phyloP scores from a whole-genome alignment of 352 stramenopile genomes.

The Phytophthora foliorum region DNA sequence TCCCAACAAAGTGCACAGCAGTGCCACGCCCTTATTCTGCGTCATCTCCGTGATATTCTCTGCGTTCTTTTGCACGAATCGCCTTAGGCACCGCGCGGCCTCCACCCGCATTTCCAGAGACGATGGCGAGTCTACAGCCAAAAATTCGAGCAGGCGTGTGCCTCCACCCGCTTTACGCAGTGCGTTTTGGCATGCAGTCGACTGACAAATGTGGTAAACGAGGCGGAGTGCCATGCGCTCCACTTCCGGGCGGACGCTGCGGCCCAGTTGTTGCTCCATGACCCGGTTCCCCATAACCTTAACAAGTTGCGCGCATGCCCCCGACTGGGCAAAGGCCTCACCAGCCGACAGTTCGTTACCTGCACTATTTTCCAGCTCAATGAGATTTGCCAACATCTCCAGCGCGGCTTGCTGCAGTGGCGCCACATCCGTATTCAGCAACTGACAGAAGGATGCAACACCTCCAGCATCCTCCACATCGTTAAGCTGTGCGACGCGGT shows the following conservation, averaged over 20 bases:
- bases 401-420: constrained; percentile 66
- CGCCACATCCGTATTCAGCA: constrained; percentile 65
- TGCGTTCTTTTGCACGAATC: constrained; percentile 77
- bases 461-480: constrained; percentile 86
- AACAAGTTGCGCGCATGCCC: constrained; percentile 62
- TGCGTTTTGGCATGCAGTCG: constrained; percentile 67
- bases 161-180: constrained; percentile 70
- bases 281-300: constrained; percentile 70
- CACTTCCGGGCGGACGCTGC: constrained; percentile 57
- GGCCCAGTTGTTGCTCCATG: constrained; percentile 63
- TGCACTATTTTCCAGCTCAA: constrained; percentile 78
- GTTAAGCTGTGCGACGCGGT: constrained; percentile 86
- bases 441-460: constrained; percentile 73
- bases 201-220: constrained; percentile 82
- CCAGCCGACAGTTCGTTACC: constrained; percentile 72
- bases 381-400: constrained; percentile 81
- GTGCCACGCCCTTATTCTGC: constrained; percentile 55
- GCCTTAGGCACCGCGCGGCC: constrained; percentile 74
- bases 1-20: constrained; percentile 63
- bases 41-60: constrained; percentile 80
- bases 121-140: constrained; percentile 59
- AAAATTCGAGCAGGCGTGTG: constrained; percentile 61
- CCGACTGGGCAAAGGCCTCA: constrained; percentile 74
- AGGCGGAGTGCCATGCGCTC: constrained; percentile 78
- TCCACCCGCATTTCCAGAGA: constrained; percentile 72